These are phyloP conservation scores for Suhomyces terraborum DNA, from an alignment of 1,139 yeast species.

Conservation along the genomic window DNA sequence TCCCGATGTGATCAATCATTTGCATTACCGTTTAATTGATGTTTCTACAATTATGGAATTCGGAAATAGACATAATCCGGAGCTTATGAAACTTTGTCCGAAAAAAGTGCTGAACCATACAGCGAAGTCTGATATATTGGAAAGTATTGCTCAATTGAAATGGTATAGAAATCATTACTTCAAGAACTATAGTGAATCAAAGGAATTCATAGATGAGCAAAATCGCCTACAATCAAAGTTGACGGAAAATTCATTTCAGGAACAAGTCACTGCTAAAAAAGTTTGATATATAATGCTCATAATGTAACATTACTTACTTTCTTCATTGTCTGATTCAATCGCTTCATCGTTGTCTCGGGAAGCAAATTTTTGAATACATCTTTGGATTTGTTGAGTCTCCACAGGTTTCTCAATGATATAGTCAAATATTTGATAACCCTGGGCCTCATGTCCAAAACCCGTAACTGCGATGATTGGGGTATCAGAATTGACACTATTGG, in stretches of 20 bases:
- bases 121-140: constrained; percentile 83
- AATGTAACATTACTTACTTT: constrained; percentile 1
- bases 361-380: constrained; percentile 25
- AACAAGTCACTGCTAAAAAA: background rate
- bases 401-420: constrained; percentile 79
- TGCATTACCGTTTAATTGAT: constrained; percentile 85
- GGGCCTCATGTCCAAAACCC: constrained; percentile 70
- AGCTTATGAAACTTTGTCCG: constrained; percentile 58
- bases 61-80: constrained; percentile 74
- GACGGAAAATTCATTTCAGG: background rate
- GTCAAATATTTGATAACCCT: constrained; percentile 58
- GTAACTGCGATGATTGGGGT: constrained; percentile 84
- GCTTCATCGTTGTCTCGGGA: constrained; percentile 28
- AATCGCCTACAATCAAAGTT: background rate
- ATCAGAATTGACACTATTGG: constrained; percentile 70
- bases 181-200: constrained; percentile 28
- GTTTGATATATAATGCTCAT: background rate
- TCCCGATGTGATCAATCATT: constrained; percentile 69
- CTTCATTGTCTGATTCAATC: constrained; percentile 24
- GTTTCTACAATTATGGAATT: constrained; percentile 84
- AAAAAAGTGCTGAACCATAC: constrained; percentile 73
- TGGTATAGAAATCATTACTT: constrained; percentile 76
- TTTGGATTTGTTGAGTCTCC: constrained; percentile 32
- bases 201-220: constrained; percentile 17
- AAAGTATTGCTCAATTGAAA: constrained; percentile 78